Evolutionary conservation across 352 stramenopile species (phyloP).

Genomic region (Saprolegnia diclina): DNA sequence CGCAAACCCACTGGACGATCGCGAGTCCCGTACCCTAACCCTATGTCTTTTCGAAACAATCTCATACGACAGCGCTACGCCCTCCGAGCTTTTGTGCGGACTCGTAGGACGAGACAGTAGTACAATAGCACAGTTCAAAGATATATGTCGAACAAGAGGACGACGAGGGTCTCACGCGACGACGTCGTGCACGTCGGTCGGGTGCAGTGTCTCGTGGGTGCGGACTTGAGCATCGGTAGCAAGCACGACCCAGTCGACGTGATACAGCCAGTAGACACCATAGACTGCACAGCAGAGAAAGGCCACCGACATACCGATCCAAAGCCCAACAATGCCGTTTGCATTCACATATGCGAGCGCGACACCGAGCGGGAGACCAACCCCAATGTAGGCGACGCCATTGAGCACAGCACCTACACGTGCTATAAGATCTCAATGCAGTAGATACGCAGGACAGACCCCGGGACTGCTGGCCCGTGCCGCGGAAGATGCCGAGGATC

Average conservation of each 20-base stretch:
- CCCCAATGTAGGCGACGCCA: slow-evolving; percentile 47
- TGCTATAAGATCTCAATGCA: slow-evolving; percentile 36
- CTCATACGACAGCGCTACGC: no score
- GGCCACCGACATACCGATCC: slow-evolving; percentile 50
- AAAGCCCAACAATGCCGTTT: slow-evolving; percentile 44
- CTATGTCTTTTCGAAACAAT: no score
- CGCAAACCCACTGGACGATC: no score
- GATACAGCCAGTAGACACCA: slow-evolving; percentile 38
- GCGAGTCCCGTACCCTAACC: no score
- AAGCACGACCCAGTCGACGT: slow-evolving; percentile 48
- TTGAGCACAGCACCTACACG: slow-evolving; percentile 41
- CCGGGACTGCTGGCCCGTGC: slow-evolving; percentile 27
- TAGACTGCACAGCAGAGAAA: slow-evolving; percentile 37
- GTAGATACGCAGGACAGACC: slow-evolving; percentile 42
- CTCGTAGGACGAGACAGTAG: no score
- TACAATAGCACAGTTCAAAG: no score
- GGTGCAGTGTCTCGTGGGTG: slow-evolving; percentile 6
- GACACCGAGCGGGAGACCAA: slow-evolving; percentile 44
- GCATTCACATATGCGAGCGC: slow-evolving; percentile 41
- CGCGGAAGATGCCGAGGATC: slow-evolving; percentile 24
- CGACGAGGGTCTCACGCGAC: neutral
- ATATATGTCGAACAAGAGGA: no score
- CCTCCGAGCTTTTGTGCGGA: no score
- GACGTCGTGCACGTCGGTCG: neutral
- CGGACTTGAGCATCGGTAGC: slow-evolving; percentile 34